A percentile compares a stretch with the other conserved stretches of the same genome.
Evolutionary conservation across 2,329 filamentous ascomycete species (phyloP).

Genomic region (Pseudocercospora pini-densiflorae): DNA sequence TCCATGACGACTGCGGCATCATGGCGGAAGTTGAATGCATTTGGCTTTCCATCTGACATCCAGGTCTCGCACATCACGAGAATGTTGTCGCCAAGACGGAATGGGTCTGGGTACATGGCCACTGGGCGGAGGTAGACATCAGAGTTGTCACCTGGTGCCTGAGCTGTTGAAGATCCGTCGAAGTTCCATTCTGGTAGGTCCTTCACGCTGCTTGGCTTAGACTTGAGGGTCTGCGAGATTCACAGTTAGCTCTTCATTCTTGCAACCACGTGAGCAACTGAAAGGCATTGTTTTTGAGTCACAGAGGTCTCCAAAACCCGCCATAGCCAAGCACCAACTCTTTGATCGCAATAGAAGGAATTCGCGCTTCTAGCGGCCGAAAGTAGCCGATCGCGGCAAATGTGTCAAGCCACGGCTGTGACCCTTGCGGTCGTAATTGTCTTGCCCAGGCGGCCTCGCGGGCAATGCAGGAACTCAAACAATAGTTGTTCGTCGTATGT

Average conservation of each 20-base stretch:
- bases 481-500: neutral
- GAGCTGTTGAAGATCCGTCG: slow-evolving; percentile 86
- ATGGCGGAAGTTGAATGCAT: slow-evolving; percentile 98
- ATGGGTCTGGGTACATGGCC: slow-evolving; percentile 88
- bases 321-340: slow-evolving; percentile 7
- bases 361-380: slow-evolving; percentile 23
- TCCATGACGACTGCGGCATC: slow-evolving; percentile 91
- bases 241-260: slow-evolving; percentile 17
- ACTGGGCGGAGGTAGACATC: slow-evolving; percentile 95
- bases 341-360: neutral
- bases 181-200: slow-evolving; percentile 82
- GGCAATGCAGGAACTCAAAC: slow-evolving; percentile 13
- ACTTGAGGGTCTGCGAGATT: slow-evolving; percentile 62
- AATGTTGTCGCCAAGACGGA: slow-evolving; percentile 88
- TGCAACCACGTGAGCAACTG: neutral
- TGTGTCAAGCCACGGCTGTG: slow-evolving; percentile 24
- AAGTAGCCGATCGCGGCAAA: slow-evolving; percentile 22
- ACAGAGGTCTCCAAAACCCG: neutral
- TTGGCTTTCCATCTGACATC: slow-evolving; percentile 91
- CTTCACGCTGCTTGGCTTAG: slow-evolving; percentile 60
- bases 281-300: neutral
- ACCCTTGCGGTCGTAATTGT: slow-evolving; percentile 15
- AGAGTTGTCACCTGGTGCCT: slow-evolving; percentile 93
- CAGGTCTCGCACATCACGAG: slow-evolving; percentile 94
- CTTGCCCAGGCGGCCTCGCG: slow-evolving; percentile 4